Evolutionary conservation across 495 filamentous ascomycete species (phyloP), one percentile per base, ranked within the genome.

Genomic region (Rostrohypoxylon terebratum): DNA sequence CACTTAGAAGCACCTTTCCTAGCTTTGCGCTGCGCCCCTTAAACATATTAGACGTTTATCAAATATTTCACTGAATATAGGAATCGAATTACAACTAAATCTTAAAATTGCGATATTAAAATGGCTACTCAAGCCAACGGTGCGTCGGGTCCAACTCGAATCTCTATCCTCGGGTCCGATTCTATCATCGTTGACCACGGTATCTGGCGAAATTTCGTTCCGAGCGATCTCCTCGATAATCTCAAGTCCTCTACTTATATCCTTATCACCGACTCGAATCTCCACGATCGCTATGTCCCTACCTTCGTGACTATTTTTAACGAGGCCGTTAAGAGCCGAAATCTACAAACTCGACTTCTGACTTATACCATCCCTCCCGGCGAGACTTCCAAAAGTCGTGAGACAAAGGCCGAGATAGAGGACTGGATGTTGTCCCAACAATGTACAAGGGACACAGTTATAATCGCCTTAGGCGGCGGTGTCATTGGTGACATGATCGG

Each of bases 401-500:
- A 91, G 77, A 98, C 95, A 20, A 98, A 98, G 81, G 95, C 91
- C 51, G 92, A 94, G 76, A 93, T 98, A 69, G 94, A 98, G 78
- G 94, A 98, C 83, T 99, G 96, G 96, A 92, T 99, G 91, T 85
- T 98, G 54, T 88, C 90, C 67, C 88, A 98, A 65, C 82, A 90
- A 88, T 98, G 94, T 85, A 97, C 95, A 18, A 87, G 96, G 54
- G 96, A 99, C 80, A 97, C 94, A 1, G 92, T 99, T 48, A 88
- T 99, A 59, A 93, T 99, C 79, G 96, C 96, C 16, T 85, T 99
- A 13, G 96, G 96, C n/a, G 96, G 96, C 67, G 96, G 96, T 57
- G 96, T 99, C 23, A 97, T 99, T 82, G 96, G 96, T 20, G 96
- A 99, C 78, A 90, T 98, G 90, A 94, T 97, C 65, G 96, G 96